Evolutionary conservation across 129 eudicot species (phyloP), one percentile per base, ranked within the genome.

Genomic region (Flaveria robusta): DNA sequence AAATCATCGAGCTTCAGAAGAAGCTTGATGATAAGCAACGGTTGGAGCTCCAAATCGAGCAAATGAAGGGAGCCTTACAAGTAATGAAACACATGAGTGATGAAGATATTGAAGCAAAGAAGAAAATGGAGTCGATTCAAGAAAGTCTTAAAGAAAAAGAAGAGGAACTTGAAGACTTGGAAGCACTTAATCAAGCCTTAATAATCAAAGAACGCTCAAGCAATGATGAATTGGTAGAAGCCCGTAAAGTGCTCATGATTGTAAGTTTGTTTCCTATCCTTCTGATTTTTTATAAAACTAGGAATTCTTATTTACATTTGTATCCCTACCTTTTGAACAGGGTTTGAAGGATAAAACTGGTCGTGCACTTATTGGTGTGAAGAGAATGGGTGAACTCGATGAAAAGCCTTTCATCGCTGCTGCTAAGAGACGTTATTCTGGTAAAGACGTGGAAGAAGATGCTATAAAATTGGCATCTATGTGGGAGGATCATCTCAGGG

Each of bases 351-450:
- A 58, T 4, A 50, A 80, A 50, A 37, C 85, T 54, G 59, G 51
- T 9, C 19, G 70, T 5, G 71, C 82, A 0, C 12, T 1, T 12
- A 83, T 93, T 52, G 83, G 88, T 47, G 86, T 93, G 52, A 93
- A 90, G 74, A 81, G 82, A 74, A 88, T 93, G 96, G 98, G 98
- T 0, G 87, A 80, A 7, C 82, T 93, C 56, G 91, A 93, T 59
- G 68, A 0, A 16, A 87, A 88, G 60, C 88, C 87, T 45, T 87
- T 93, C 72, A 4, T 9, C 0, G 41, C 37, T 19, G 87, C 79
- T 50, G 88, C 83, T 2, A 88, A 88, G 72, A 82, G 26, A 22
- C 74, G 64, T 34, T 73, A 74, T 80, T 34, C 77, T 3, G 22
- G 16, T 23, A 71, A 66, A n/a, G 85, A 83, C 65, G 91, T 62